Evolutionary conservation across 2,329 filamentous ascomycete genomes (phyloP), one percentile per base, ranked within the genome.

Genomic region (Colletotrichum tamarilloi): DNA sequence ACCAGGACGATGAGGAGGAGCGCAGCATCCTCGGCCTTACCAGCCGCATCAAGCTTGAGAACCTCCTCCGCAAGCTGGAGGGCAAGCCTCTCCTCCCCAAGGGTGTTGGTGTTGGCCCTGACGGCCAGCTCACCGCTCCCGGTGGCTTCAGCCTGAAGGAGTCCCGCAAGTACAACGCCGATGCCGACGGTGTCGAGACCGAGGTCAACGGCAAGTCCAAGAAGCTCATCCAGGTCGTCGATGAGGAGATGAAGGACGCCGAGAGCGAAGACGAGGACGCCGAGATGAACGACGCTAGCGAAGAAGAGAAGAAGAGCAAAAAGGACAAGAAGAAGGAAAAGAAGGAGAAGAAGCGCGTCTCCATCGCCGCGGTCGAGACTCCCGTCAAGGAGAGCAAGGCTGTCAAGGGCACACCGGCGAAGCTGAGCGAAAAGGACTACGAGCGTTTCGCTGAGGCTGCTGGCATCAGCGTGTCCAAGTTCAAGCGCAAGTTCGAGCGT

Each of bases 141-240:
- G 91, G 92, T 78, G 97, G 97, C 85, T 97, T 94, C 89, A 94
- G 95, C 76, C 88, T 99, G 80, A 97, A 97, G 86, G 95, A 98
- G 83, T 93, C 94, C 12, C 90, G 94, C 81, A 97, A 96, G 84
- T 99, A 99, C 89, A 98, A 98, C 83, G 89, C 91, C 62, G 95
- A 98, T 81, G 97, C 95, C 67, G 97, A 99, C 83, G 96, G 95
- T 75, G 86, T 98, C 63, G 87, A 87, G 73, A 88, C 92, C 52
- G 85, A 85, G 32, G 80, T 81, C 76, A 84, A 84, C 62, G 80
- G 79, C 68, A 79, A 79, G 53, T 81, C 80, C 68, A 80, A 79
- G 26, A 75, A 78, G 12, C 82, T 88, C 56, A 85, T 87, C 63
- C 85, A 89, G 76, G 88, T 88, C 70, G 84, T 87, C 30, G 81